Conservation (phyloP, 202 grass and related monocot genomes). For the Schoenoplectus triqueter region DNA sequence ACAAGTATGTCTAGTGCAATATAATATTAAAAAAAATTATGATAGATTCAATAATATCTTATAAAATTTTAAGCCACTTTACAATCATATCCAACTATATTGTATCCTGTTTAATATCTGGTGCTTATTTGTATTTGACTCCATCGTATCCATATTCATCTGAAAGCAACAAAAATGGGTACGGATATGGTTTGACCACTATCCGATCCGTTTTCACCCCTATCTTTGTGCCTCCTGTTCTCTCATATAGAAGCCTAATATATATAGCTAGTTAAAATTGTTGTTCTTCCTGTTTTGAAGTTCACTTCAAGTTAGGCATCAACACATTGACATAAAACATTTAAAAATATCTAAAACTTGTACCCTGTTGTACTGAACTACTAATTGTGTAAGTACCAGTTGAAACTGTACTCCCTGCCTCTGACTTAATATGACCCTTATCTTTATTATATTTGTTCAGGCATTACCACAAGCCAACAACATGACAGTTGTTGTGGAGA, state of each 20-base stretch:
- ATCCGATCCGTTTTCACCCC: no score
- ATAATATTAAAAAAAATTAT: not conserved
- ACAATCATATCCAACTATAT: no score
- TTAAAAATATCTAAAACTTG: not conserved
- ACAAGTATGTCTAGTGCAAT: conserved; percentile 23
- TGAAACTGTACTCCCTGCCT: not conserved
- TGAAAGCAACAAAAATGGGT: no score
- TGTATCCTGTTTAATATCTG: no score
- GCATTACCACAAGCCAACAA: conserved; percentile 47
- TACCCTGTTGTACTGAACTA: not conserved
- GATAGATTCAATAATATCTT: no score
- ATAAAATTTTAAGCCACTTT: no score
- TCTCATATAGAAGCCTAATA: conserved; percentile 12
- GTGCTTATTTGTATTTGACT: no score
- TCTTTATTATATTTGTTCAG: conserved; percentile 39
- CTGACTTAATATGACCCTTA: conserved; percentile 25
- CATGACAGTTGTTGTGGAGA: conserved; percentile 87
- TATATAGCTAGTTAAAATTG: not conserved
- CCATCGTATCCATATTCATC: no score
- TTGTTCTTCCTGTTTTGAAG: not conserved
- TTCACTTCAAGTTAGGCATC: not conserved
- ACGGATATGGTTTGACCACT: no score
- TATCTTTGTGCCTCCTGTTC: not conserved
- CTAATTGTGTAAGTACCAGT: not conserved
- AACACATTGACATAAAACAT: conserved; percentile 8